Base-by-base conservation (phyloP, 1,284 basidiomycete genomes). In the Phellopilus nigrolimitatus region DNA sequence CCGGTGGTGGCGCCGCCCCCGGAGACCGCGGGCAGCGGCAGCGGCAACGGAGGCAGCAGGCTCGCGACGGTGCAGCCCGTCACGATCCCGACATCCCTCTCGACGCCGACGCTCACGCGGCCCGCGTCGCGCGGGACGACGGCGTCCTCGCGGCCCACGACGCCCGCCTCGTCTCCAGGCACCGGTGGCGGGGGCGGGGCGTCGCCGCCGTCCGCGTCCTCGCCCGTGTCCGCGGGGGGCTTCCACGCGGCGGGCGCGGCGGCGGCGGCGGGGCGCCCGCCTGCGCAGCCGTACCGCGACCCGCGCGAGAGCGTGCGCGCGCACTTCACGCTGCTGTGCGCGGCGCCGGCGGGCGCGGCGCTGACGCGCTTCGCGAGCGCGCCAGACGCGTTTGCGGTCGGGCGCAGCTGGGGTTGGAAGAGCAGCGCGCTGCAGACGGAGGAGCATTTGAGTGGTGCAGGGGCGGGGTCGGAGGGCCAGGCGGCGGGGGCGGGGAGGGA, bases 271-370 rank as follows among this genome's bases (percentile, higher is more conserved):
- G 37, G 63, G 52, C 56, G 71, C 13, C 63, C 74, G 9, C 82
- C 86, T 4, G 60, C 65, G 10, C 82, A 86, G 51, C 80, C 82
- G n/a, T 89, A 83, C 61, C 78, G 87, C 51, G 87, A 90, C 64
- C 79, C 85, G n/a, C 79, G 88, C 15, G 62, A 76, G 28, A 68
- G 75, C 4, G 74, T 90, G 34, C 73, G 77, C 13, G 86, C 85
- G 2, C 92, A 91, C 67, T 97, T 97, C 62, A 79, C 80, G 39
- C 85, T 97, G 56, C 81, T 80, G 53, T 95, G 92, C 62, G 81
- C 88, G 0, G 88, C 80, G 49, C 82, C 86, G 9, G 83, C 88
- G 4, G 92, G 94, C 5, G 82, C 85, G 3, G 85, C 84, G 19
- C 73, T 93, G 60, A 93, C 91, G 40, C 77, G 84, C 41, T 97